Conservation (phyloP, 768 basidiomycete species). For the Roridomyces roridus region DNA sequence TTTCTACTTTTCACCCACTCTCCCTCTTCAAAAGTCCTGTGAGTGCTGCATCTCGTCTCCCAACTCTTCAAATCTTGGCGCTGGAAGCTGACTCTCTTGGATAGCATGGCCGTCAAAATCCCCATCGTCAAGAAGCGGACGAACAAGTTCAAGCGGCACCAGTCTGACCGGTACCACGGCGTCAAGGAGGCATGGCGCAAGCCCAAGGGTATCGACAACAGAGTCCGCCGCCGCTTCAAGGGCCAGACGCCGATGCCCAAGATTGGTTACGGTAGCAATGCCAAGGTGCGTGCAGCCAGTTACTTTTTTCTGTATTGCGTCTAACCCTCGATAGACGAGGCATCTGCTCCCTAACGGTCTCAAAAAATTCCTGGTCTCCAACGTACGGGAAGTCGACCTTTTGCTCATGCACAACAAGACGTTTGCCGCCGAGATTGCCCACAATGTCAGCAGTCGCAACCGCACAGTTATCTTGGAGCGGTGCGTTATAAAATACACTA, state of each 20-base stretch:
- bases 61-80: too few relatives aligned
- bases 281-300: constrained; percentile 85
- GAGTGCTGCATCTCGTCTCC: too few relatives aligned
- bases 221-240: constrained; percentile 94
- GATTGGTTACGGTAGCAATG: constrained; percentile 93
- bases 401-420: constrained; percentile 98
- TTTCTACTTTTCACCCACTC: too few relatives aligned
- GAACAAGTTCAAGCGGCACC: constrained; percentile 98
- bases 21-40: too few relatives aligned
- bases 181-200: constrained; percentile 99
- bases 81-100: too few relatives aligned
- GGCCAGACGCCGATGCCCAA: constrained; percentile 97
- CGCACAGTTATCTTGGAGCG: constrained; percentile 89
- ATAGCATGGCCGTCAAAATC: constrained; percentile 58
- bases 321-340: constrained; percentile 60
- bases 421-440: constrained; percentile 96
- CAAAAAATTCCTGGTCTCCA: constrained; percentile 95
- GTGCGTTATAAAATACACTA: too few relatives aligned
- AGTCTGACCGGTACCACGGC: constrained; percentile 95
- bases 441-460: constrained; percentile 95
- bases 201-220: constrained; percentile 99
- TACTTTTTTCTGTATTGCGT: neutral
- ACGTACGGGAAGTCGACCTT: constrained; percentile 91
- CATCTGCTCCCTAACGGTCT: constrained; percentile 95
- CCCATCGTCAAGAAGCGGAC: constrained; percentile 95